phyloP scores from a whole-genome alignment of 75 land plant genomes.

The Cunninghamia lanceolata region DNA sequence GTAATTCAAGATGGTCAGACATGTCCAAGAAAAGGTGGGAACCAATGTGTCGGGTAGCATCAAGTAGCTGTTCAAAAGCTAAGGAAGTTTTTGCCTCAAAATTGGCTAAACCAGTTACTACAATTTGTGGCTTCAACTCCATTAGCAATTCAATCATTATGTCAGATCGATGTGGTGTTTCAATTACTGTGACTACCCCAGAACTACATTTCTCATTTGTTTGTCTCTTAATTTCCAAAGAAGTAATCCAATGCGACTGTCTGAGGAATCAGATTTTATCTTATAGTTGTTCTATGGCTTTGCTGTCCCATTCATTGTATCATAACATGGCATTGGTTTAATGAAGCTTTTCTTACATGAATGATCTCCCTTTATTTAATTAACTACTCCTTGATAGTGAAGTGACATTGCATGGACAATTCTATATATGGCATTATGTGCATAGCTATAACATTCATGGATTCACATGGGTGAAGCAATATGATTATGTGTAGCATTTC shows the following conservation, averaged over 20 bases:
- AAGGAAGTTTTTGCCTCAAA: conserved; percentile 90
- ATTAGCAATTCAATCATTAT: conserved; percentile 21
- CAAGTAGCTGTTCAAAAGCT: conserved; percentile 88
- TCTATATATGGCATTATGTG: no score
- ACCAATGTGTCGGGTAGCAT: conserved; percentile 60
- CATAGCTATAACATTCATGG: no score
- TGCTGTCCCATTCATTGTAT: no score
- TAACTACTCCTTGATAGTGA: no score
- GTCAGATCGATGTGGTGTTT: not conserved
- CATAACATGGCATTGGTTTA: no score
- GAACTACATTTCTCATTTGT: not conserved
- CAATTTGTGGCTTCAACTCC: conserved; percentile 89
- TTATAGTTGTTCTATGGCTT: not conserved
- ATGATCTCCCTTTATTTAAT: no score
- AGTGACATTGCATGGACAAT: no score
- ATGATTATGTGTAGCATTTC: no score
- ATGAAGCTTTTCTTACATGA: no score
- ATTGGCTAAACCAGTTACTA: conserved; percentile 78
- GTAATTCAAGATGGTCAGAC: conserved; percentile 87
- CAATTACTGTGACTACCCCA: not conserved
- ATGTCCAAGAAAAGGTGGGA: conserved; percentile 91
- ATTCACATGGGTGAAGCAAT: no score
- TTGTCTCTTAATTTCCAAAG: not conserved
- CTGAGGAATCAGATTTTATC: not conserved
- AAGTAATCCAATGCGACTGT: not conserved